phyloP scores from a whole-genome alignment of 2,329 filamentous ascomycete genomes.

The Aspergillus intermedius region DNA sequence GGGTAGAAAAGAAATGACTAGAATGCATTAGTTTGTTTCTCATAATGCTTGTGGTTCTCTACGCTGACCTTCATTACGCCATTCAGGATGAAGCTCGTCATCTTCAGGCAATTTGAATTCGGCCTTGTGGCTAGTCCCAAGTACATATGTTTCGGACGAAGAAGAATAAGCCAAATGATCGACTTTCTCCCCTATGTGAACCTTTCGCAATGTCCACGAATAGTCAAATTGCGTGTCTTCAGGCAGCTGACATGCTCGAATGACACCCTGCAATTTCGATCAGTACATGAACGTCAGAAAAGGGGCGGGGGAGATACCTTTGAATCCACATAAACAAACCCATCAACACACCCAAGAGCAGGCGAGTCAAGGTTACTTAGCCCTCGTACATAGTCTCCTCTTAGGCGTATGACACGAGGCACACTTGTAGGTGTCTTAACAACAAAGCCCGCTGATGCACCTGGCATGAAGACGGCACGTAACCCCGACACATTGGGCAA shows the following conservation, averaged over 20 bases:
- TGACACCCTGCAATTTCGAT: conserved; percentile 48
- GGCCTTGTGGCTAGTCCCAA: conserved; percentile 61
- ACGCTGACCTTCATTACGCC: conserved; percentile 61
- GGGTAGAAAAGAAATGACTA: conserved; percentile 55
- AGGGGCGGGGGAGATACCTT: conserved; percentile 28
- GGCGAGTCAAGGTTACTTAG: conserved; percentile 66
- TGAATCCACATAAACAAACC: conserved; percentile 75
- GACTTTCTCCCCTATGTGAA: conserved; percentile 64
- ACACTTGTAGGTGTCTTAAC: conserved; percentile 72
- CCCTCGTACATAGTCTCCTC: conserved; percentile 61
- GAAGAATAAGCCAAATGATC: conserved; percentile 70
- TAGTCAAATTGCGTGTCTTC: conserved; percentile 63
- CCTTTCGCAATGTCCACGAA: conserved; percentile 67
- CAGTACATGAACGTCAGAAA: conserved; percentile 4
- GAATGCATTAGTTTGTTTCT: conserved; percentile 5
- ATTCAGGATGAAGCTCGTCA: conserved; percentile 74
- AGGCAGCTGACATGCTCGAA: conserved; percentile 69
- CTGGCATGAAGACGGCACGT: conserved; percentile 74
- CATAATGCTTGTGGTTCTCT: neutral
- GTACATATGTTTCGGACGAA: conserved; percentile 65
- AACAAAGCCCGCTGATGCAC: conserved; percentile 71
- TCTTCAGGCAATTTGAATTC: conserved; percentile 81
- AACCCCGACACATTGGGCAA: conserved; percentile 60
- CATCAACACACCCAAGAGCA: conserved; percentile 64
- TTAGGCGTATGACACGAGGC: conserved; percentile 68